Conservation (phyloP, 208 protist genomes). For the Leishmania arabica region DNA sequence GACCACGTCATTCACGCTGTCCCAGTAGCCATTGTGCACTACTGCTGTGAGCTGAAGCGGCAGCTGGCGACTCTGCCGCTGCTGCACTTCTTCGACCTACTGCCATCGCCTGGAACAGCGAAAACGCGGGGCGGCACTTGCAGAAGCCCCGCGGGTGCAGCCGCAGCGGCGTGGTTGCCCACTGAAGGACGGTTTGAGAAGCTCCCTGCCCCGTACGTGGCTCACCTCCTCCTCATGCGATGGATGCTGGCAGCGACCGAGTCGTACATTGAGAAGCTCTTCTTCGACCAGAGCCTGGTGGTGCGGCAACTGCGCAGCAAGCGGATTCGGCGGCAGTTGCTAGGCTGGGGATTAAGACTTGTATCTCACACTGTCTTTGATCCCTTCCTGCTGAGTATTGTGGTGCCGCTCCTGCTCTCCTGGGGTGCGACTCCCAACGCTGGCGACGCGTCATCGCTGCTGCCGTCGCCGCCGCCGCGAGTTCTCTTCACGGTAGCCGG, state of each 20-base stretch:
- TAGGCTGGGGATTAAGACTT: conserved; percentile 66
- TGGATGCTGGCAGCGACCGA: conserved; percentile 34
- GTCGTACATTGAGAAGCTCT: conserved; percentile 56
- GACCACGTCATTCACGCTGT: conserved; percentile 70
- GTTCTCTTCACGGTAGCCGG: conserved; percentile 48
- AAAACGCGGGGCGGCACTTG: neutral
- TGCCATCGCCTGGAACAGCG: neutral
- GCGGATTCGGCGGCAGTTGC: conserved; percentile 38
- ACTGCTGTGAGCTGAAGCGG: conserved; percentile 59
- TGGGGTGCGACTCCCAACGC: neutral
- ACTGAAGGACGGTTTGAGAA: conserved; percentile 26
- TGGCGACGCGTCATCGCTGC: neutral
- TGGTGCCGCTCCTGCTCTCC: conserved; percentile 57
- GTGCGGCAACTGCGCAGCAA: conserved; percentile 72
- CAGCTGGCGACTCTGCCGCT: conserved; percentile 67
- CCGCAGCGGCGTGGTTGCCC: conserved; percentile 20
- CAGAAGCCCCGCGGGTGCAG: neutral
- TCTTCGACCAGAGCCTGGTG: conserved; percentile 75
- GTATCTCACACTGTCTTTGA: conserved; percentile 70
- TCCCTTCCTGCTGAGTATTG: conserved; percentile 57
- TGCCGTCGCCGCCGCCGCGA: conserved; percentile 1
- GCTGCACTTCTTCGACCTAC: conserved; percentile 50
- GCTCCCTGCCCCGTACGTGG: neutral
- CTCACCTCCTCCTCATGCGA: conserved; percentile 47
- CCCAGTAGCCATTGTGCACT: conserved; percentile 62